A percentile compares a stretch with the other conserved stretches of the same genome.
Evolutionary conservation across 2,329 filamentous ascomycete species (phyloP).

Genomic region (Fusarium mangiferae): DNA sequence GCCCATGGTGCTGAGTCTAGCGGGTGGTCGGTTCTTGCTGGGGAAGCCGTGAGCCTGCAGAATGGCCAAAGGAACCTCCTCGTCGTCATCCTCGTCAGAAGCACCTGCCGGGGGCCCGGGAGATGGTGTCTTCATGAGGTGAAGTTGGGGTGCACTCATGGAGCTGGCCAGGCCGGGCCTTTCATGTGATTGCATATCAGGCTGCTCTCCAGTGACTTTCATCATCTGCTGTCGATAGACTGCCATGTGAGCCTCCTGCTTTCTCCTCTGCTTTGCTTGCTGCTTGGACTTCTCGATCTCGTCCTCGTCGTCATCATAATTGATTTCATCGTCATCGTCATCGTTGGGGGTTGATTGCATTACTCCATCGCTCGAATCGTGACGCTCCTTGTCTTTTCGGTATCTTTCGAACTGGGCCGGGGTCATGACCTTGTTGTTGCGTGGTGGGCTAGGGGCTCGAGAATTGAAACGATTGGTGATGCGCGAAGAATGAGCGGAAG

Average conservation of each 20-base stretch:
- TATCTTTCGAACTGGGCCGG: slow-evolving; percentile 87
- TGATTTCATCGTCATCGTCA: slow-evolving; percentile 70
- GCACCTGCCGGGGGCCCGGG: slow-evolving; percentile 56
- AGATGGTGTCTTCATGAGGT: slow-evolving; percentile 50
- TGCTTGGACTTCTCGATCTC: slow-evolving; percentile 80
- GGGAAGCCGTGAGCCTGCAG: slow-evolving; percentile 91
- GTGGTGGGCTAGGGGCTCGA: slow-evolving; percentile 53
- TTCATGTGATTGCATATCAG: slow-evolving; percentile 50
- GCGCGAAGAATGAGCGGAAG: slow-evolving; percentile 51
- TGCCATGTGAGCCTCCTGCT: slow-evolving; percentile 89
- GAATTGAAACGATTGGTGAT: slow-evolving; percentile 50
- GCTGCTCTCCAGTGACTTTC: slow-evolving; percentile 84
- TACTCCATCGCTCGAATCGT: slow-evolving; percentile 56
- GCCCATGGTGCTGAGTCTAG: slow-evolving; percentile 69
- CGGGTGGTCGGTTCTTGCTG: slow-evolving; percentile 78
- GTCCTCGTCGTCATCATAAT: slow-evolving; percentile 80
- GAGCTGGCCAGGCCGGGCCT: slow-evolving; percentile 68
- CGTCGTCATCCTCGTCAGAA: slow-evolving; percentile 87
- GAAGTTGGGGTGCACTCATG: slow-evolving; percentile 71
- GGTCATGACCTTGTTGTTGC: slow-evolving; percentile 87
- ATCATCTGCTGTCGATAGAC: slow-evolving; percentile 96
- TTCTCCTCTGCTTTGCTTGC: slow-evolving; percentile 79
- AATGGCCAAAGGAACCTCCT: slow-evolving; percentile 88
- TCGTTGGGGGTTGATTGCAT: slow-evolving; percentile 61
- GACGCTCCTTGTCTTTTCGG: slow-evolving; percentile 76